phyloP scores from a whole-genome alignment of 2,329 filamentous ascomycete genomes.

The Calonectria multiphialidica region DNA sequence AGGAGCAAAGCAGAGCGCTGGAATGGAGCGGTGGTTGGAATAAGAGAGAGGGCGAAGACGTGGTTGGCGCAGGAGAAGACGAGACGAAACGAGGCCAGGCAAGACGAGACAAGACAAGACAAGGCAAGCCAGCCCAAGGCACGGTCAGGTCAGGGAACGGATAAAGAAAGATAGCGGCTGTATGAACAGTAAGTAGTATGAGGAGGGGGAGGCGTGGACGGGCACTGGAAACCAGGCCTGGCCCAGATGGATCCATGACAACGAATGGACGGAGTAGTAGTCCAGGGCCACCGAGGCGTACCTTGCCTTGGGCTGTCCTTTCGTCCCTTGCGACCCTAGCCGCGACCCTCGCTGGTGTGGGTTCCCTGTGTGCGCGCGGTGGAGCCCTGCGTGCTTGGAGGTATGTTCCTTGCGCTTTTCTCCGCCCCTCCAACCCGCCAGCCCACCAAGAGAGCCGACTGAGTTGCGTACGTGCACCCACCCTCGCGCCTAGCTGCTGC shows the following conservation, averaged over 20 bases:
- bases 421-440: constrained; percentile 1
- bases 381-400: neutral
- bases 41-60: neutral
- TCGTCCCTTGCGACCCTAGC: constrained; percentile 14
- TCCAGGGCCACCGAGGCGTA: constrained; percentile 13
- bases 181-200: neutral
- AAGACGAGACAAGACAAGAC: constrained; percentile 1
- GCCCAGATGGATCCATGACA: constrained; percentile 12
- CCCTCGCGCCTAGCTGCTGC: constrained; percentile 4
- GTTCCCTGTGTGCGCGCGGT: neutral
- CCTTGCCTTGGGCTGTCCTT: constrained; percentile 16
- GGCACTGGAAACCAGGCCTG: neutral
- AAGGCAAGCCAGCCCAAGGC: neutral
- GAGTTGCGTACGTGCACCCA: constrained; percentile 9
- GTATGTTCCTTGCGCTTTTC: neutral
- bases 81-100: neutral
- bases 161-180: neutral
- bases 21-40: neutral
- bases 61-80: neutral
- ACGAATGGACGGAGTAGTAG: neutral
- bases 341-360: constrained; percentile 15
- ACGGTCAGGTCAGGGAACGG: neutral
- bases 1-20: neutral
- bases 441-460: neutral
- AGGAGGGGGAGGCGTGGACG: constrained; percentile 23